phyloP scores from a whole-genome alignment of 2,329 filamentous ascomycete genomes.

The Xylaria sp. region DNA sequence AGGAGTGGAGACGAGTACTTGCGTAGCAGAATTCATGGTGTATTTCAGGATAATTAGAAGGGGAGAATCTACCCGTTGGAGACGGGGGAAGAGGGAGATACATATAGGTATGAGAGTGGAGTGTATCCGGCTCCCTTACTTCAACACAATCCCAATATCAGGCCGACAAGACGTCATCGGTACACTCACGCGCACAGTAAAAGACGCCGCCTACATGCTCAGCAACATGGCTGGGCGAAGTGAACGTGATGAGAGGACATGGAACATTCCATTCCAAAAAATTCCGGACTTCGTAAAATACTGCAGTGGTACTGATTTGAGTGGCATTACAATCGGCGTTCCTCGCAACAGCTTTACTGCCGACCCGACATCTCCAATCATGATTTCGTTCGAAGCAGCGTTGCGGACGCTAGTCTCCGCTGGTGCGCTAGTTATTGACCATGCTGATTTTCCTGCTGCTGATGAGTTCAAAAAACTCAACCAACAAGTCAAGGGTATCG shows the following conservation, averaged over 20 bases:
- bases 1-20: too few relatives aligned
- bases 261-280: not conserved
- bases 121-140: too few relatives aligned
- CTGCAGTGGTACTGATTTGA: too few relatives aligned
- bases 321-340: too few relatives aligned
- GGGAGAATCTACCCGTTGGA: too few relatives aligned
- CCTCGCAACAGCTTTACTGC: too few relatives aligned
- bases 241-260: not conserved
- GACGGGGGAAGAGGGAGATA: too few relatives aligned
- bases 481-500: not conserved
- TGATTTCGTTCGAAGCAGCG: too few relatives aligned
- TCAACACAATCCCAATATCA: constrained; percentile 75
- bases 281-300: not conserved
- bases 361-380: too few relatives aligned
- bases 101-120: too few relatives aligned
- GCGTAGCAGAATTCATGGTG: too few relatives aligned
- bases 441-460: not conserved
- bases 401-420: not conserved
- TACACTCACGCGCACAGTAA: constrained; percentile 71
- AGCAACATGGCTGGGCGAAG: constrained; percentile 68
- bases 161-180: constrained; percentile 74
- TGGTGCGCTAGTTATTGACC: not conserved
- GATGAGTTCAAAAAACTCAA: not conserved
- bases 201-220: constrained; percentile 72
- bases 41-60: too few relatives aligned